Conservation (phyloP, 805 yeast genomes). For the Saccharomycopsis sp. region DNA sequence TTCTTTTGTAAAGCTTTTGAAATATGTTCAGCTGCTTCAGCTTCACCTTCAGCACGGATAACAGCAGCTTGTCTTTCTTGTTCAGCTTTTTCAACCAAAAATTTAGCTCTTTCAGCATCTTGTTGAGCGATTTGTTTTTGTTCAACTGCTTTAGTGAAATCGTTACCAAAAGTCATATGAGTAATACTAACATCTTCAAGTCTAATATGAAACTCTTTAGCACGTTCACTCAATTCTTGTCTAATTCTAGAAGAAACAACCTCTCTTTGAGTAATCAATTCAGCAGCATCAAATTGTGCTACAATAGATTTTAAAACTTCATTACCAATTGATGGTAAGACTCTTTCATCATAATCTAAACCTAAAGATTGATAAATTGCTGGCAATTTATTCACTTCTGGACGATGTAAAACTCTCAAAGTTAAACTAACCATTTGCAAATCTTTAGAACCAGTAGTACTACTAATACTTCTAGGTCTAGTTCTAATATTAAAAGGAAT, state of each 20-base stretch:
- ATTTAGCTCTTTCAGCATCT: conserved; percentile 96
- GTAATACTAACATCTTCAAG: conserved; percentile 97
- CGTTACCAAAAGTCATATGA: conserved; percentile 94
- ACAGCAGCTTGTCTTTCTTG: conserved; percentile 94
- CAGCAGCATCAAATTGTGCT: conserved; percentile 94
- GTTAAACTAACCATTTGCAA: conserved; percentile 93
- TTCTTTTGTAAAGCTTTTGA: conserved; percentile 88
- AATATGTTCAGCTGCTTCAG: conserved; percentile 94
- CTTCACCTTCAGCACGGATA: conserved; percentile 98
- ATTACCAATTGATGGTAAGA: conserved; percentile 86
- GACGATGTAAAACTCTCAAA: conserved; percentile 87
- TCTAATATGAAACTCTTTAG: conserved; percentile 80
- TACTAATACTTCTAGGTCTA: conserved; percentile 87
- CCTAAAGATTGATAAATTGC: conserved; percentile 86
- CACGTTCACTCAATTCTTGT: conserved; percentile 76
- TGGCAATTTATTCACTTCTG: conserved; percentile 80
- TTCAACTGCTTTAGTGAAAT: conserved; percentile 97
- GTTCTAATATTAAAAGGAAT: conserved; percentile 88
- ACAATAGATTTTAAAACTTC: conserved; percentile 86
- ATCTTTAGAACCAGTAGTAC: conserved; percentile 96
- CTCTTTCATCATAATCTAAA: conserved; percentile 90
- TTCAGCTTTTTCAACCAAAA: conserved; percentile 89
- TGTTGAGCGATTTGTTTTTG: conserved; percentile 99
- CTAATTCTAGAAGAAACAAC: conserved; percentile 84
- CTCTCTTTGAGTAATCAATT: conserved; percentile 94